Percentiles rank a stretch among this genome's conserved stretches.
phyloP scores from a whole-genome alignment of 2,329 filamentous ascomycete genomes.

The Huntiella abstrusa region DNA sequence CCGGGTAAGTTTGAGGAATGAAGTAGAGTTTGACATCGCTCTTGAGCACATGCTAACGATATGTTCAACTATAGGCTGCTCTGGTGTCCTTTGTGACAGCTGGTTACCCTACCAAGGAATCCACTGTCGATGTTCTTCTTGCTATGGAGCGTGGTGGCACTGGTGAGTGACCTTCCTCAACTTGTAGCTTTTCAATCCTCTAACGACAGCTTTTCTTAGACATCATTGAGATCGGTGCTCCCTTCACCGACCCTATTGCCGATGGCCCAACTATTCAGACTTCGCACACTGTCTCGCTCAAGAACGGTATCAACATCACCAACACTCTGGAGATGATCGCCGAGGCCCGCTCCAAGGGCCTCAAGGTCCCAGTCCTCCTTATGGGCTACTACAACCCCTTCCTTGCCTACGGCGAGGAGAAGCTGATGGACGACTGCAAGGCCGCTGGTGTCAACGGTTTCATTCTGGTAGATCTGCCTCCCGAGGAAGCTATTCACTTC shows the following conservation, averaged over 20 bases:
- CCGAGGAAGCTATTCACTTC: constrained; percentile 89
- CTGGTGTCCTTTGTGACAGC: constrained; percentile 94
- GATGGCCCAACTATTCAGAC: constrained; percentile 95
- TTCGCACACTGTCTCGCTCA: constrained; percentile 75
- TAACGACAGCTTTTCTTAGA: constrained; percentile 25
- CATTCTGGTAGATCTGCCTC: constrained; percentile 88
- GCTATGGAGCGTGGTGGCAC: constrained; percentile 85
- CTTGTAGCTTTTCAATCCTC: not conserved
- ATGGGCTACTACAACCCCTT: constrained; percentile 99
- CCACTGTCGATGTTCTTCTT: constrained; percentile 68
- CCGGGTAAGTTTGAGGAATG: constrained; percentile 25
- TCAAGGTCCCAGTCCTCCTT: constrained; percentile 67
- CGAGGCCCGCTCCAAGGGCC: constrained; percentile 55
- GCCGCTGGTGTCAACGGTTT: constrained; percentile 83
- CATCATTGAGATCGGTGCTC: constrained; percentile 85
- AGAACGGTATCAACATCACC: constrained; percentile 72
- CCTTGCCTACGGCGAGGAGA: constrained; percentile 83
- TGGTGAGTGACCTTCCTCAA: constrained; percentile 34
- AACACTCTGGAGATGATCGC: constrained; percentile 69
- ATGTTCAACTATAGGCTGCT: constrained; percentile 37
- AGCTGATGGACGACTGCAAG: constrained; percentile 66
- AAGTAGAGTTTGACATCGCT: not conserved
- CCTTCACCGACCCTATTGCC: constrained; percentile 95
- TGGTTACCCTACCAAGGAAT: constrained; percentile 67
- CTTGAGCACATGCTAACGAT: not conserved